Evolutionary conservation across 371 early-diverging fungal species (phyloP).

Genomic region (Umbelopsis sp.): DNA sequence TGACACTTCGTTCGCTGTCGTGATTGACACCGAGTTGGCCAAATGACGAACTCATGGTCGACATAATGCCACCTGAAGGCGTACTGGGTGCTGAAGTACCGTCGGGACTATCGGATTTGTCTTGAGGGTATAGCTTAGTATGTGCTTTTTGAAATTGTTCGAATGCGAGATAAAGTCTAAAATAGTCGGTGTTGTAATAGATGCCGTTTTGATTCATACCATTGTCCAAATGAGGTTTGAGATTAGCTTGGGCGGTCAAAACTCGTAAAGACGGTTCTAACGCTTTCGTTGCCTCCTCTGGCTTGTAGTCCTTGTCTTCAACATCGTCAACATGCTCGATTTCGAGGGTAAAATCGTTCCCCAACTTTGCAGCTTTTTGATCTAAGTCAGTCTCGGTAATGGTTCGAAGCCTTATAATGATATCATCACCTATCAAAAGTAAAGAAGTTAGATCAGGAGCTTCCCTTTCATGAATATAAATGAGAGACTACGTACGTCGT

Average conservation of each 20-base stretch:
- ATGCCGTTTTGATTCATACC: slow-evolving; percentile 60
- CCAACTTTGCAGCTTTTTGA: slow-evolving; percentile 45
- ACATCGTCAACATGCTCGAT: slow-evolving; percentile 26
- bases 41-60: slow-evolving; percentile 16
- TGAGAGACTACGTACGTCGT: slow-evolving; percentile 39
- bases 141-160: slow-evolving; percentile 50
- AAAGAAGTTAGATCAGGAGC: neutral
- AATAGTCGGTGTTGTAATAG: slow-evolving; percentile 57
- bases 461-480: neutral
- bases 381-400: slow-evolving; percentile 45
- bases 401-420: slow-evolving; percentile 41
- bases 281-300: slow-evolving; percentile 35
- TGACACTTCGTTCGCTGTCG: slow-evolving; percentile 47
- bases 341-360: slow-evolving; percentile 37
- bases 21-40: slow-evolving; percentile 25
- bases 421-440: slow-evolving; percentile 45
- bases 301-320: slow-evolving; percentile 19
- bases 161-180: slow-evolving; percentile 49
- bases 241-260: slow-evolving; percentile 43
- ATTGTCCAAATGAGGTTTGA: slow-evolving; percentile 55
- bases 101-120: slow-evolving; percentile 1
- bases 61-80: neutral
- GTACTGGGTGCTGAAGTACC: slow-evolving; percentile 2
- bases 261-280: slow-evolving; percentile 41
- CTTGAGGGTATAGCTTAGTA: slow-evolving; percentile 38